phyloP scores from a whole-genome alignment of 805 yeast species.

The Wickerhamomyces rabaulensis region DNA sequence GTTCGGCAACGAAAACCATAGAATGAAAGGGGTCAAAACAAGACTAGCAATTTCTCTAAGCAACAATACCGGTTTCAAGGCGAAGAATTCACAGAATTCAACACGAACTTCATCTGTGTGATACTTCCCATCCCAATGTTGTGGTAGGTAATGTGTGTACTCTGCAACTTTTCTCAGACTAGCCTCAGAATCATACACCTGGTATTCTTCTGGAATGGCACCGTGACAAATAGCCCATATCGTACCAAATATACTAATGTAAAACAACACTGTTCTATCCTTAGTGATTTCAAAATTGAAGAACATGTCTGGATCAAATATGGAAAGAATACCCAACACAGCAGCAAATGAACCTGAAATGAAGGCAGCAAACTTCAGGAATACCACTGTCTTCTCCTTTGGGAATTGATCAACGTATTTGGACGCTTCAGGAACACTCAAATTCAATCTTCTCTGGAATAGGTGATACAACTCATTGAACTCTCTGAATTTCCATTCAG shows the following conservation, averaged over 20 bases:
- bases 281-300: constrained; percentile 83
- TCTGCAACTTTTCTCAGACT: constrained; percentile 75
- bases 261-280: constrained; percentile 78
- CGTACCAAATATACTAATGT: constrained; percentile 84
- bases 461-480: constrained; percentile 90
- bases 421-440: constrained; percentile 76
- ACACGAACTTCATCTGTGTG: constrained; percentile 81
- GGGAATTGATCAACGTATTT: constrained; percentile 91
- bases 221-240: constrained; percentile 79
- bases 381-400: constrained; percentile 55
- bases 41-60: constrained; percentile 77
- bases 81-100: constrained; percentile 77
- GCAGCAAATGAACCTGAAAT: constrained; percentile 88
- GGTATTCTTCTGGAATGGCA: constrained; percentile 56
- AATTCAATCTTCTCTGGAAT: constrained; percentile 70
- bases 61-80: constrained; percentile 65
- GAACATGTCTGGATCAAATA: constrained; percentile 86
- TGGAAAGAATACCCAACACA: constrained; percentile 68
- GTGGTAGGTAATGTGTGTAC: constrained; percentile 87
- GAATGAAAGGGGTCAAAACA: constrained; percentile 79
- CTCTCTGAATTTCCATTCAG: constrained; percentile 93
- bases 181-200: constrained; percentile 90
- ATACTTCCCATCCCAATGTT: constrained; percentile 76
- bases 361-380: constrained; percentile 61
- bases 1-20: constrained; percentile 77